A percentile compares a stretch with the other conserved stretches of the same genome.
Evolutionary conservation across 2,329 filamentous ascomycete species (phyloP).

Genomic region (Arachnomyces sp.): DNA sequence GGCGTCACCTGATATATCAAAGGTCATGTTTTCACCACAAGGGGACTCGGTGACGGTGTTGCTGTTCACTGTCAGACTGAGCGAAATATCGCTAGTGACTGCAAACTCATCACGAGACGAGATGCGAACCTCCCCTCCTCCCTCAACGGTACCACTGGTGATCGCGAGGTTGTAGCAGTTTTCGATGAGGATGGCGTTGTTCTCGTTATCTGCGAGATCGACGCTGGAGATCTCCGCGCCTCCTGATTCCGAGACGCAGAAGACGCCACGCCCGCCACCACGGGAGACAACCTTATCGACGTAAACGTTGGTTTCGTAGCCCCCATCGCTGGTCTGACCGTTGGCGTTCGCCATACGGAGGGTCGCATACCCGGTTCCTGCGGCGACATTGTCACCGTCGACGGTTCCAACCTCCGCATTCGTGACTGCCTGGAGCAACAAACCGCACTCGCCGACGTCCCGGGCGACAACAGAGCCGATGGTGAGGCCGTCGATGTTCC

Average conservation of each 20-base stretch:
- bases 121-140: conserved; percentile 50
- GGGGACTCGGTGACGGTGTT: conserved; percentile 48
- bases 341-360: conserved; percentile 53
- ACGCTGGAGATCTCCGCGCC: conserved; percentile 44
- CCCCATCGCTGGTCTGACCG: conserved; percentile 42
- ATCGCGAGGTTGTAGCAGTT: conserved; percentile 53
- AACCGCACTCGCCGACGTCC: conserved; percentile 49
- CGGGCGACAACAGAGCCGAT: conserved; percentile 48
- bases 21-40: conserved; percentile 47
- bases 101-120: conserved; percentile 48
- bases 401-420: conserved; percentile 49
- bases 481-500: conserved; percentile 51
- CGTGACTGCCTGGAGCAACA: conserved; percentile 48
- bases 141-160: conserved; percentile 44
- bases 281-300: conserved; percentile 49
- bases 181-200: conserved; percentile 52
- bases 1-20: conserved; percentile 43
- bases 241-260: conserved; percentile 51
- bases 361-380: conserved; percentile 49
- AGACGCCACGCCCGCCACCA: conserved; percentile 51
- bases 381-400: conserved; percentile 49
- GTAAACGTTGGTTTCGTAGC: conserved; percentile 47
- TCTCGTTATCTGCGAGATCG: conserved; percentile 47
- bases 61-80: conserved; percentile 44
- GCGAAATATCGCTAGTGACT: conserved; percentile 45